These are phyloP conservation scores for Homolaphlyctis polyrhiza DNA, from an alignment of 371 early-diverging fungal genomes.

Conservation along the genomic window DNA sequence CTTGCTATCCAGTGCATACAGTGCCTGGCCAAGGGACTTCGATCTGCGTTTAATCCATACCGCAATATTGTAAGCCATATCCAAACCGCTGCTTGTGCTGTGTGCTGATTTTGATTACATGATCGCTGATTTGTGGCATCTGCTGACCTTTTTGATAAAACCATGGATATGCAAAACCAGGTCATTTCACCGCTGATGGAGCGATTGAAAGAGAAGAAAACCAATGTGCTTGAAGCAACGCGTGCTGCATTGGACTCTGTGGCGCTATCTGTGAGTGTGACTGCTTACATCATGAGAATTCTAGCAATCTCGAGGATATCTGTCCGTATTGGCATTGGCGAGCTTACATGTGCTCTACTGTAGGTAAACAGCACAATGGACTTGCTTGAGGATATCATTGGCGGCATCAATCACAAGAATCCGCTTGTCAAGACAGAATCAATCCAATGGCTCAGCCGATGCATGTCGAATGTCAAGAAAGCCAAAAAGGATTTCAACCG, in stretches of 20 bases:
- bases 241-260: conserved; percentile 78
- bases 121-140: neutral
- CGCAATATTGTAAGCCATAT: conserved; percentile 54
- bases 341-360: too few species aligned
- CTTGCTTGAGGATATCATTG: conserved; percentile 65
- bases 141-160: neutral
- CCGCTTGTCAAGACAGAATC: conserved; percentile 82
- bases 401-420: conserved; percentile 77
- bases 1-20: conserved; percentile 80
- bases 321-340: neutral
- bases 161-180: neutral
- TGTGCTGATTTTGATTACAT: neutral
- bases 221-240: conserved; percentile 77
- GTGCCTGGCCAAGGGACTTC: conserved; percentile 74
- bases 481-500: conserved; percentile 67
- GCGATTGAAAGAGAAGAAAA: conserved; percentile 91
- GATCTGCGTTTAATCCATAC: conserved; percentile 72
- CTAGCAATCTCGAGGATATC: too few species aligned
- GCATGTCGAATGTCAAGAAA: conserved; percentile 44
- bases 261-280: conserved; percentile 62
- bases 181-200: conserved; percentile 70
- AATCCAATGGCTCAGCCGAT: conserved; percentile 64
- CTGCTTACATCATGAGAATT: too few species aligned
- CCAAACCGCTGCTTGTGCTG: too few species aligned
- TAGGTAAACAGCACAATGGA: conserved; percentile 37